Evolutionary conservation across 148 eudicot species (phyloP).

Genomic region (Rhododendron williamsianum): DNA sequence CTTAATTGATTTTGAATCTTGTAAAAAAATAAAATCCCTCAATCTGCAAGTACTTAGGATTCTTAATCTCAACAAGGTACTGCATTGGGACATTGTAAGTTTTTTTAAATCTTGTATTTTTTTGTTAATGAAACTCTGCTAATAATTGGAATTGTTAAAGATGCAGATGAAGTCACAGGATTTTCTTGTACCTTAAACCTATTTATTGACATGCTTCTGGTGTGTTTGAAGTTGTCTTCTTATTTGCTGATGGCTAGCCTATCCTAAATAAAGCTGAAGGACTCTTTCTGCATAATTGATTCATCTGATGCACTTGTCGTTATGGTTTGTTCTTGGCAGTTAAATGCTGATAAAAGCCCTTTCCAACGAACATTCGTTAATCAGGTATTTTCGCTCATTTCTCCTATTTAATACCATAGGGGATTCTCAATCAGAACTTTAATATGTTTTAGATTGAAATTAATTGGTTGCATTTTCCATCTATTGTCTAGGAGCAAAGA

Average conservation of each 20-base stretch:
- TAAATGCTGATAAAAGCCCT: constrained; percentile 95
- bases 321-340: constrained; percentile 46
- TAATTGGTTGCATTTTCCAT: not conserved
- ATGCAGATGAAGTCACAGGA: not conserved
- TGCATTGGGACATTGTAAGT: not conserved
- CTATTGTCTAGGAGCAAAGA: not conserved
- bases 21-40: not conserved
- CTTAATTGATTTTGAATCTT: not conserved
- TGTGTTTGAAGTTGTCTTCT: not conserved
- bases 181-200: not conserved
- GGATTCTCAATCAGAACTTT: not conserved
- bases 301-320: not conserved
- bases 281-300: not conserved
- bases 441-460: not conserved
- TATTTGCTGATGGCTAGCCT: not conserved
- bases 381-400: constrained; percentile 49
- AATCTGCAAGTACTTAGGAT: not conserved
- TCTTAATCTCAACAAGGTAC: not conserved
- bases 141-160: not conserved
- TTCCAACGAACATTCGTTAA: constrained; percentile 94
- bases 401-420: not conserved
- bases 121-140: not conserved
- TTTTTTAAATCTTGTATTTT: not conserved
- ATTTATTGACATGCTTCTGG: not conserved
- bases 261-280: not conserved